These are phyloP conservation scores for Kondoa malvinella DNA, from an alignment of 768 basidiomycete species.

Conservation along the genomic window DNA sequence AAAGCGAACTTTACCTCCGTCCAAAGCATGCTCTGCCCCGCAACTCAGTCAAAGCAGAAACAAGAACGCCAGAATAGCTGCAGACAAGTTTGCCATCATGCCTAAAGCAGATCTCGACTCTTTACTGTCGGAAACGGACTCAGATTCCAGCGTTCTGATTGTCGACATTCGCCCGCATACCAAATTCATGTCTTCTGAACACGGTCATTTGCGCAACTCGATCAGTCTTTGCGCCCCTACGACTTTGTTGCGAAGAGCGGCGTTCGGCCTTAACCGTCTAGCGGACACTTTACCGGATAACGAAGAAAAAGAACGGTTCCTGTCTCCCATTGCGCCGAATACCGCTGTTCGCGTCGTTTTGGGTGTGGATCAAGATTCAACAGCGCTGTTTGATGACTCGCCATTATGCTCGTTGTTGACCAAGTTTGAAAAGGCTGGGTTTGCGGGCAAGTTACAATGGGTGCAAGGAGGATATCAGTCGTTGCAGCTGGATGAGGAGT, in stretches of 20 bases:
- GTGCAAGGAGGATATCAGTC: conserved; percentile 67
- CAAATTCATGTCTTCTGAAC: conserved; percentile 42
- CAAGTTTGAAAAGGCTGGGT: conserved; percentile 37
- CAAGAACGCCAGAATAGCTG: background rate
- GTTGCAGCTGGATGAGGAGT: conserved; percentile 34
- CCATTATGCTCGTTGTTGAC: conserved; percentile 31
- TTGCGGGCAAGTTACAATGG: conserved; percentile 52
- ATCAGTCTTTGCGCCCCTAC: conserved; percentile 82
- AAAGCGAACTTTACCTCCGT: background rate
- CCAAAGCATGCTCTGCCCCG: background rate
- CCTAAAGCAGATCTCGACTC: background rate
- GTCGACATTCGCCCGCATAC: conserved; percentile 80
- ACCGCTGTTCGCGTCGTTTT: conserved; percentile 55
- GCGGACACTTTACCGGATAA: conserved; percentile 58
- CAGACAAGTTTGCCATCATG: background rate
- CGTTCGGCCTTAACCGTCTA: conserved; percentile 62
- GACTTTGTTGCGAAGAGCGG: conserved; percentile 76
- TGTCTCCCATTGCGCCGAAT: conserved; percentile 42
- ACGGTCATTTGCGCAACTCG: conserved; percentile 44
- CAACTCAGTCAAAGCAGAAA: background rate
- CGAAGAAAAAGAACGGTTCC: conserved; percentile 45
- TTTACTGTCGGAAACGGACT: background rate
- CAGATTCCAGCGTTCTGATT: conserved; percentile 38
- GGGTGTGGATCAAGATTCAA: conserved; percentile 51
- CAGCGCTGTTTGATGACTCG: conserved; percentile 41